These are phyloP conservation scores for Pholiota molesta DNA, from an alignment of 768 basidiomycete species.

Conservation along the genomic window DNA sequence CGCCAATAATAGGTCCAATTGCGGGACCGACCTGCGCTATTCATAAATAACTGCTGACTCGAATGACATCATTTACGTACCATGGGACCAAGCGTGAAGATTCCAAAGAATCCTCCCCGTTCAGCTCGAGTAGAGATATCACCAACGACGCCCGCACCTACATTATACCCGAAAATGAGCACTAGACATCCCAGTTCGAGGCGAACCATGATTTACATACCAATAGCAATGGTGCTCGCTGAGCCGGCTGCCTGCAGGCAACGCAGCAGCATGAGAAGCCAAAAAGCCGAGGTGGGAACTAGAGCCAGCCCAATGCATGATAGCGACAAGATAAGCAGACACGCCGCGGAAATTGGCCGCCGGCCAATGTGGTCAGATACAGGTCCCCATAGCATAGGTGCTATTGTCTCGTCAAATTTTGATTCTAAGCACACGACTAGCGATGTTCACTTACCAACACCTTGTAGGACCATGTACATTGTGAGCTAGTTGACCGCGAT, in stretches of 20 bases:
- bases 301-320: constrained; percentile 67
- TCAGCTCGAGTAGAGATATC: constrained; percentile 78
- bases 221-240: constrained; percentile 77
- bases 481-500: constrained; percentile 44
- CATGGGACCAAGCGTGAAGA: constrained; percentile 69
- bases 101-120: constrained; percentile 73
- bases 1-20: constrained; percentile 62
- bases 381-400: constrained; percentile 73
- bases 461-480: constrained; percentile 73
- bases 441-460: constrained; percentile 45
- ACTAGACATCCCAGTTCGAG: not conserved
- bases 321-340: constrained; percentile 61
- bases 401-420: constrained; percentile 28
- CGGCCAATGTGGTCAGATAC: constrained; percentile 69
- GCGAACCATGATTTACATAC: constrained; percentile 33
- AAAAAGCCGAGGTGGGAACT: constrained; percentile 61
- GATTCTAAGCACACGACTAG: too few relatives aligned
- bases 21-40: constrained; percentile 55
- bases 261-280: constrained; percentile 79
- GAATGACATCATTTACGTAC: constrained; percentile 29
- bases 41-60: constrained; percentile 7
- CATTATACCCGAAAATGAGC: not conserved
- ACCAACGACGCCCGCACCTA: constrained; percentile 75
- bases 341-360: constrained; percentile 63
- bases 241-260: constrained; percentile 81